phyloP scores from a whole-genome alignment of 2,329 filamentous ascomycete species.

The Bipolaris oryzae region DNA sequence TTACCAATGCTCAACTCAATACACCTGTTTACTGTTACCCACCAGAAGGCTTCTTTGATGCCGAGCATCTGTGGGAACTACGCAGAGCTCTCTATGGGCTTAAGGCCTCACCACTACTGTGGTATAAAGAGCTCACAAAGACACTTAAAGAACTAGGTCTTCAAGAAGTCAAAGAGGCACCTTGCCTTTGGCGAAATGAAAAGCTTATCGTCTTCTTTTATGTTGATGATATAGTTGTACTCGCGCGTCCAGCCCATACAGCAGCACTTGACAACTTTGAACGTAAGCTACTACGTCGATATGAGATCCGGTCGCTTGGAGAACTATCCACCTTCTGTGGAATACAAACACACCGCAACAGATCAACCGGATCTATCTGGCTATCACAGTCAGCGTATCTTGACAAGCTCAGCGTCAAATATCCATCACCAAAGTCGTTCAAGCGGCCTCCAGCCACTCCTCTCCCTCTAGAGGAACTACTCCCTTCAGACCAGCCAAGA shows the following conservation, averaged over 20 bases:
- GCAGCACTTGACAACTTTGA: slow-evolving; percentile 2
- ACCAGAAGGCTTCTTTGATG: slow-evolving; percentile 1
- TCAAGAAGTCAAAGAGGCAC: background rate
- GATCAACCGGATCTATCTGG: background rate
- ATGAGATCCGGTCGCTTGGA: slow-evolving; percentile 4
- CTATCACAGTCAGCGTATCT: slow-evolving; percentile 5
- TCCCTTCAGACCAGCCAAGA: slow-evolving; percentile 12
- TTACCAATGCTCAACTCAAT: background rate
- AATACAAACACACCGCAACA: background rate
- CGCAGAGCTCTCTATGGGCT: background rate
- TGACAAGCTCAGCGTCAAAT: background rate
- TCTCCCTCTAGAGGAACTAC: slow-evolving; percentile 8
- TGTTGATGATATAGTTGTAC: slow-evolving; percentile 1
- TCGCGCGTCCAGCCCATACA: slow-evolving; percentile 1
- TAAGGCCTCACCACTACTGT: slow-evolving; percentile 4
- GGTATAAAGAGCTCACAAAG: slow-evolving; percentile 4
- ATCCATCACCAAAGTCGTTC: slow-evolving; percentile 1
- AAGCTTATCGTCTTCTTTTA: slow-evolving; percentile 6
- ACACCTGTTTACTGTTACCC: background rate
- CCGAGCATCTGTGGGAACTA: background rate
- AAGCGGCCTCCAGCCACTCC: slow-evolving; percentile 2
- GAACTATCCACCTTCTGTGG: slow-evolving; percentile 2
- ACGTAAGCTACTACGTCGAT: background rate
- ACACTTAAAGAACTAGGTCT: slow-evolving; percentile 1
- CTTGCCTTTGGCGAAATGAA: background rate